A percentile compares a stretch with the other conserved stretches of the same genome.
phyloP scores from a whole-genome alignment of 2,329 filamentous ascomycete genomes.

The Pochonia chlamydosporia region DNA sequence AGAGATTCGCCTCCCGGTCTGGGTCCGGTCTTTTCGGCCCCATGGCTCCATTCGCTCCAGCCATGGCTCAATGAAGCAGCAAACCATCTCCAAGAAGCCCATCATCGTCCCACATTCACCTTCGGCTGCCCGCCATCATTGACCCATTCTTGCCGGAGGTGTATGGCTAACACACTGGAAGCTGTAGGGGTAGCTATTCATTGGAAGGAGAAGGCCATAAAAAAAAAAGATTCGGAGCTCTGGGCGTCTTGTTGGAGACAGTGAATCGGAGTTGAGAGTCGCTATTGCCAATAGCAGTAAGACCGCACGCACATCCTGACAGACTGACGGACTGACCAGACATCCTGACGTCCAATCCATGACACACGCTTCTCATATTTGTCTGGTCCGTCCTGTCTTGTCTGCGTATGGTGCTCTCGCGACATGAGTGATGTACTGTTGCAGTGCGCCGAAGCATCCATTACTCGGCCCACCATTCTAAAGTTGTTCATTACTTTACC shows the following conservation, averaged over 20 bases:
- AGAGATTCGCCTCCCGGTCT: not conserved
- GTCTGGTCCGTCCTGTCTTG: too few relatives aligned
- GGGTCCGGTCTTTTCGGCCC: not conserved
- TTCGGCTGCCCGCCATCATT: too few relatives aligned
- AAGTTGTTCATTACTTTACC: not conserved
- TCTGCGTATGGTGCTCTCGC: not conserved
- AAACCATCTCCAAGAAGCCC: too few relatives aligned
- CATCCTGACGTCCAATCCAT: not conserved
- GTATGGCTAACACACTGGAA: too few relatives aligned
- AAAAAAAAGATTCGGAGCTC: not conserved
- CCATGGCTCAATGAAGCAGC: not conserved
- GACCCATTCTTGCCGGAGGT: too few relatives aligned
- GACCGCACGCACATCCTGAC: not conserved
- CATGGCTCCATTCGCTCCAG: not conserved
- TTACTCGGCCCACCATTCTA: conserved; percentile 3
- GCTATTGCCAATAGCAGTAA: conserved; percentile 5
- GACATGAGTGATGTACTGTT: not conserved
- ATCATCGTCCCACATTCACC: not conserved
- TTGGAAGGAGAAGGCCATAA: not conserved
- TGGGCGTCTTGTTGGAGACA: not conserved
- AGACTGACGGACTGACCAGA: too few relatives aligned
- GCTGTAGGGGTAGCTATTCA: too few relatives aligned
- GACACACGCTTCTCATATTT: not conserved
- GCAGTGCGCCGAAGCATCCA: conserved; percentile 2
- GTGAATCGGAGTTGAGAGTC: not conserved